Base-by-base conservation (phyloP, 176 grass and related monocot genomes). In the Eragrostis curvula region DNA sequence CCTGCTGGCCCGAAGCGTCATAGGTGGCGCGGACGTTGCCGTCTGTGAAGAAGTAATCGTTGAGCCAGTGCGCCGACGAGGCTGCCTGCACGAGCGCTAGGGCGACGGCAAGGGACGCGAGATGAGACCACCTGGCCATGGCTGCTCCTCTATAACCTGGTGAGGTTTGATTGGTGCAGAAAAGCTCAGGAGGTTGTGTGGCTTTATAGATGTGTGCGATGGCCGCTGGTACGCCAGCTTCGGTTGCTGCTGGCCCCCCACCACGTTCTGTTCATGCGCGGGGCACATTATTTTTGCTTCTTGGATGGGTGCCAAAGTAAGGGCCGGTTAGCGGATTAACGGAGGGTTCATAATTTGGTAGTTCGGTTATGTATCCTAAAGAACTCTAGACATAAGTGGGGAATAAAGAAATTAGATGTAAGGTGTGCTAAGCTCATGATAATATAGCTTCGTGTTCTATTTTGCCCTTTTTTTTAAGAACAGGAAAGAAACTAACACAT, bases 41-140 rank as follows among this genome's bases (percentile, higher is more conserved):
- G 30, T 73, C 81, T 0, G 81, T 83, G 30, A 3, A 52, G 81
- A 74, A 83, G 3, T 83, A 51, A 2, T 83, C 70, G 70, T 83
- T 51, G 2, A 83, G 81, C 81, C 81, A 83, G 0, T 59, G 63
- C 20, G 39, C 81, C 9, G 58, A 44, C 58, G 81, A 41, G 14
- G 57, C 68, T 25, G 9, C 80, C 8, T 28, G 55, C 55, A 82
- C 8, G 15, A 74, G 49, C 9, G 17, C 48, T 1, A 73, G 17
- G 9, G 9, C 27, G 4, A 63, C 25, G 28, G 27, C 69, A 2
- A 63, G 32, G 18, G 52, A 75, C 24, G 79, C 44, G 8, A 56
- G 60, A 6, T 56, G 52, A 25, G 50, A 16, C 75, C 81, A 36
- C 77, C 63, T 59, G 18, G 68, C 75, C 81, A 80, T 84, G 59